These are phyloP conservation scores for Coprinopsis strossmayeri DNA, from an alignment of 768 basidiomycete species.

Conservation along the genomic window DNA sequence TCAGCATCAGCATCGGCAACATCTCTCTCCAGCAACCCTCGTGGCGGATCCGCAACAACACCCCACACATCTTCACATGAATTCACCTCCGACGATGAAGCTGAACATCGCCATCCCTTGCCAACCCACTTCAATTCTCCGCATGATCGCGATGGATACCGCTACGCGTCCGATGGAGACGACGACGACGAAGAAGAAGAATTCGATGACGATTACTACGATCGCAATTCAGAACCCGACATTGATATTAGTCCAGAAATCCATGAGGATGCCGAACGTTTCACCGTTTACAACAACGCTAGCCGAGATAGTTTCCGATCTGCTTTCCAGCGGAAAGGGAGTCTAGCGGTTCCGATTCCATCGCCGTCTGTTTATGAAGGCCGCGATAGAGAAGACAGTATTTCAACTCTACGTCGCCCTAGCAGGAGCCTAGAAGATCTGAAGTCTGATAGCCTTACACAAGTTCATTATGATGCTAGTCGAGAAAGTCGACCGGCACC, in stretches of 20 bases:
- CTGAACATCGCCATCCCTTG: constrained; percentile 26
- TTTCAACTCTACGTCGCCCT: constrained; percentile 51
- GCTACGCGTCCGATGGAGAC: constrained; percentile 19
- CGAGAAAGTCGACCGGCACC: constrained; percentile 15
- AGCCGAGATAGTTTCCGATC: constrained; percentile 16
- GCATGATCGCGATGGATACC: constrained; percentile 14
- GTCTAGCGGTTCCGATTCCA: constrained; percentile 58
- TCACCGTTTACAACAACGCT: constrained; percentile 14
- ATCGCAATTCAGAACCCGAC: constrained; percentile 25
- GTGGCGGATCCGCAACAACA: constrained; percentile 24
- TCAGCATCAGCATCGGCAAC: constrained; percentile 39
- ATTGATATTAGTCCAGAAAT: constrained; percentile 34
- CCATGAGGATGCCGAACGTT: constrained; percentile 26
- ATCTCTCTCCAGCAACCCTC: constrained; percentile 25
- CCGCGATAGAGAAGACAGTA: constrained; percentile 51
- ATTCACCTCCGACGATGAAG: constrained; percentile 30
- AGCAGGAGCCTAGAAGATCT: constrained; percentile 55
- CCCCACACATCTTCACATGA: constrained; percentile 29
- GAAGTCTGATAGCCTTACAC: constrained; percentile 10
- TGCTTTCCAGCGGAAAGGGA: constrained; percentile 36
- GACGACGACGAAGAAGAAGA: constrained; percentile 38
- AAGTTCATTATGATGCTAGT: constrained; percentile 1
- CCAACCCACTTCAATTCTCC: constrained; percentile 25
- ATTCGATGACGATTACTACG: constrained; percentile 34
- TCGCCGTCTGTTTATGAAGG: constrained; percentile 20